A percentile compares a stretch with the other conserved stretches of the same genome.
These are phyloP conservation scores for Plasmodium coatneyi DNA, from an alignment of 169 alveolate genomes.

Conservation along the genomic window DNA sequence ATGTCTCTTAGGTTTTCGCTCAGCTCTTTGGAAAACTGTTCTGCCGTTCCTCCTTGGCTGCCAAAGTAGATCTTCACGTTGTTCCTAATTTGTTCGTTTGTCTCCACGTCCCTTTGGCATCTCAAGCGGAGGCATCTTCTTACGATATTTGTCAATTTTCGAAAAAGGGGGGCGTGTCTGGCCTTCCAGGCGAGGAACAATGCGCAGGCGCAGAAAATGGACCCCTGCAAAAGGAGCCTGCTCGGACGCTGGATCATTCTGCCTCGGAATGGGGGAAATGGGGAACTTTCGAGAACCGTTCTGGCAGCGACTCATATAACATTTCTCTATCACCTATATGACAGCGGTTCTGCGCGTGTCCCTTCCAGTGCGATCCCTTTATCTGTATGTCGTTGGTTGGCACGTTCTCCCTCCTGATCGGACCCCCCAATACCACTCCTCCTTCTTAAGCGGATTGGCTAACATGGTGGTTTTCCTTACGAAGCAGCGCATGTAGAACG, in stretches of 20 bases:
- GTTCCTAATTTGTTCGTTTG: conserved; percentile 32
- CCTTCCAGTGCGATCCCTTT: not conserved
- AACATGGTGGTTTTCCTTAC: not conserved
- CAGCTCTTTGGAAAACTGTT: conserved; percentile 76
- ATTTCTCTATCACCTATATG: not conserved
- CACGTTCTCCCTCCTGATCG: not conserved
- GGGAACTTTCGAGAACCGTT: not conserved
- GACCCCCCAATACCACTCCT: not conserved
- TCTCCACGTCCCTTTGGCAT: not conserved
- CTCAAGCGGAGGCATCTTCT: not conserved
- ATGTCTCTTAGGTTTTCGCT: conserved; percentile 30
- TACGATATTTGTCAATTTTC: not conserved
- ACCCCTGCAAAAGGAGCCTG: conserved; percentile 1
- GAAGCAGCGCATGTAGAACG: not conserved
- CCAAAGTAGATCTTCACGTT: conserved; percentile 79
- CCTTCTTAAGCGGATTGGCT: not conserved
- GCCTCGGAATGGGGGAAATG: not conserved
- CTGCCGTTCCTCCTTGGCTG: conserved; percentile 82
- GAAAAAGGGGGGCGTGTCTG: not conserved
- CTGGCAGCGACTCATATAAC: not conserved
- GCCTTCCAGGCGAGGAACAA: not conserved
- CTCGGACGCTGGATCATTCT: conserved; percentile 4
- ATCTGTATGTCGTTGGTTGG: not conserved
- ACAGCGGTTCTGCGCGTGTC: not conserved
- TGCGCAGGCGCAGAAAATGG: not conserved